Evolutionary conservation across 2,329 filamentous ascomycete species (phyloP).

Genomic region (Bipolaris victoriae): DNA sequence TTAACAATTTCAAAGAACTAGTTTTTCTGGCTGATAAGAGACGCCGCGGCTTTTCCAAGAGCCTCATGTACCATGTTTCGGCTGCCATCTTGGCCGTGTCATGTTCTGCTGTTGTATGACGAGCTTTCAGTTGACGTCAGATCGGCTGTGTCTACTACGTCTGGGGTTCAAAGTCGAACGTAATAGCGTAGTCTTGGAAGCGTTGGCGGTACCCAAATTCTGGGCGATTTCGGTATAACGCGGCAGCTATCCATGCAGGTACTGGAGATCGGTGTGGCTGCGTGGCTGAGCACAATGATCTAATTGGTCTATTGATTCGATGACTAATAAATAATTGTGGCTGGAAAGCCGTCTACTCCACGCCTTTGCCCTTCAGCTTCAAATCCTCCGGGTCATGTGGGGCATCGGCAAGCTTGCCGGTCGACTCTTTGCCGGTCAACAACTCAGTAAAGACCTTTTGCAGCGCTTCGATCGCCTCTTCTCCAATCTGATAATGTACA

Average conservation of each 20-base stretch:
- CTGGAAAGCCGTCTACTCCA: constrained; percentile 28
- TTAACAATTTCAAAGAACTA: neutral
- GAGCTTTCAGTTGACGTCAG: constrained; percentile 12
- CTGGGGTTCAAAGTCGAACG: constrained; percentile 17
- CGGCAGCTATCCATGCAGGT: constrained; percentile 15
- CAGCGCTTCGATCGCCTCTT: constrained; percentile 61
- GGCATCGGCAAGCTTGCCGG: constrained; percentile 28
- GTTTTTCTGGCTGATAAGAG: neutral
- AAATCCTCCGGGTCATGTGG: constrained; percentile 32
- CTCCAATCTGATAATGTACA: constrained; percentile 74
- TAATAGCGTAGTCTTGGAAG: constrained; percentile 28
- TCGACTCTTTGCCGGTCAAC: constrained; percentile 27
- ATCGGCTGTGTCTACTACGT: neutral
- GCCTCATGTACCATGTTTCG: constrained; percentile 16
- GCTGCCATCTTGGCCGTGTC: constrained; percentile 23
- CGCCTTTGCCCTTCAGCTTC: constrained; percentile 39
- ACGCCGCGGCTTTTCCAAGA: constrained; percentile 14
- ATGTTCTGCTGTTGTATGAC: constrained; percentile 25
- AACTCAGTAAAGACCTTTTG: constrained; percentile 45
- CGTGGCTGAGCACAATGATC: constrained; percentile 3
- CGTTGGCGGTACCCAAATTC: constrained; percentile 18
- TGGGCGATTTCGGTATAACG: constrained; percentile 14
- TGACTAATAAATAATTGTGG: constrained; percentile 4
- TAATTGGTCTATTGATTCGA: constrained; percentile 4
- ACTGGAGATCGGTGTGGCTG: constrained; percentile 10